Conservation (phyloP, 1,139 yeast genomes). For the Suhomyces bribrorum region DNA sequence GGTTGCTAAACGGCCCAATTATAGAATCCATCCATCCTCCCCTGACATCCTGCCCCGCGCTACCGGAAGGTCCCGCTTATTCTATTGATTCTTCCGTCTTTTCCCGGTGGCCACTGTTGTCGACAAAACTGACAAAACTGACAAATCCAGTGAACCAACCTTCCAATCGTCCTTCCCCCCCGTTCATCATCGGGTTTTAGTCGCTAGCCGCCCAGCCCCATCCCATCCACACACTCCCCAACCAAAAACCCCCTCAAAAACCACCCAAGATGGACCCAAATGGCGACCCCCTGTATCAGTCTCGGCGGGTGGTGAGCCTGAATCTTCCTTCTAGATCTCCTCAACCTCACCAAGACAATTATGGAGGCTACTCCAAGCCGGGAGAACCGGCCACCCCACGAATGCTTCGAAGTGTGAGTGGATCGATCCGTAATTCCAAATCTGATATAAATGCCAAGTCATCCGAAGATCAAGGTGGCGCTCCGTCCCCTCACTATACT, state of each 20-base stretch:
- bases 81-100: too few relatives aligned
- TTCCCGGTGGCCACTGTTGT: too few relatives aligned
- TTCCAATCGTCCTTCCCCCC: not conserved
- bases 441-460: slow-evolving; percentile 18
- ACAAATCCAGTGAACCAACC: too few relatives aligned
- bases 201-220: not conserved
- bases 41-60: too few relatives aligned
- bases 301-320: slow-evolving; percentile 12
- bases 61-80: too few relatives aligned
- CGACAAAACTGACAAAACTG: too few relatives aligned
- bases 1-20: not conserved
- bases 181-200: not conserved
- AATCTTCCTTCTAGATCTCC: slow-evolving; percentile 5
- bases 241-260: not conserved
- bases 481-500: slow-evolving; percentile 22
- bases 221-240: not conserved
- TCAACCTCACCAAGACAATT: slow-evolving; percentile 1
- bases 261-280: slow-evolving; percentile 6
- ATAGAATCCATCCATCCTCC: too few relatives aligned
- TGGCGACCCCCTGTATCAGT: slow-evolving; percentile 9
- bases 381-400: slow-evolving; percentile 73
- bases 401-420: slow-evolving; percentile 63
- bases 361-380: slow-evolving; percentile 12
- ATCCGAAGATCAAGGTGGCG: slow-evolving; percentile 8
- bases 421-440: slow-evolving; percentile 30